These are phyloP conservation scores for Cutaneotrichosporon sp. DNA, from an alignment of 1,284 basidiomycete genomes.

Conservation along the genomic window DNA sequence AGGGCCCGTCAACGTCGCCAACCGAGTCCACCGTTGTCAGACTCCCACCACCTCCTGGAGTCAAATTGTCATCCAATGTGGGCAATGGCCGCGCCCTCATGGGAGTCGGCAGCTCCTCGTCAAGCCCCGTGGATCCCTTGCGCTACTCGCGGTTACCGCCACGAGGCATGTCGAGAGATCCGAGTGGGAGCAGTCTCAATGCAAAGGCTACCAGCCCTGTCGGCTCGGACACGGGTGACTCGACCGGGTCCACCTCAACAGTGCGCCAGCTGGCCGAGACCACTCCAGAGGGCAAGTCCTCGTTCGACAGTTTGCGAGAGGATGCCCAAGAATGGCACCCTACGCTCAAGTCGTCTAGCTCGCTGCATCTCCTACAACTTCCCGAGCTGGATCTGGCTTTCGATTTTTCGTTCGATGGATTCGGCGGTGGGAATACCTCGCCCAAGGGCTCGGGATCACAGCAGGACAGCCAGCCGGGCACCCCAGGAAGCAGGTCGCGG, in stretches of 20 bases:
- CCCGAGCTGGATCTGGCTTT: slow-evolving; percentile 47
- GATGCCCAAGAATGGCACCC: neutral
- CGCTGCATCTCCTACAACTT: slow-evolving; percentile 33
- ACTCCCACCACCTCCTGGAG: neutral
- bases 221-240: slow-evolving; percentile 11
- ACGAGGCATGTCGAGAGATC: slow-evolving; percentile 6
- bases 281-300: neutral
- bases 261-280: slow-evolving; percentile 7
- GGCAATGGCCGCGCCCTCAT: neutral
- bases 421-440: slow-evolving; percentile 19
- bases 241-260: slow-evolving; percentile 9
- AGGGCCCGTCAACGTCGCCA: neutral
- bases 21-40: neutral
- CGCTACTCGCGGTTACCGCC: slow-evolving; percentile 1
- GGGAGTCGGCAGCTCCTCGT: neutral
- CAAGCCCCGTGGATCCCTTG: neutral
- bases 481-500: slow-evolving; percentile 4
- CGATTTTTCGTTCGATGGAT: slow-evolving; percentile 35
- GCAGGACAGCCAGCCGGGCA: neutral
- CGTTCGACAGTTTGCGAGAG: neutral
- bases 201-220: slow-evolving; percentile 12
- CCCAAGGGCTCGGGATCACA: slow-evolving; percentile 22
- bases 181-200: neutral
- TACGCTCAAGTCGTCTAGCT: neutral
- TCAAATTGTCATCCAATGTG: neutral